phyloP scores from a whole-genome alignment of 2,329 filamentous ascomycete genomes.

The Trichocomaceae sp. region DNA sequence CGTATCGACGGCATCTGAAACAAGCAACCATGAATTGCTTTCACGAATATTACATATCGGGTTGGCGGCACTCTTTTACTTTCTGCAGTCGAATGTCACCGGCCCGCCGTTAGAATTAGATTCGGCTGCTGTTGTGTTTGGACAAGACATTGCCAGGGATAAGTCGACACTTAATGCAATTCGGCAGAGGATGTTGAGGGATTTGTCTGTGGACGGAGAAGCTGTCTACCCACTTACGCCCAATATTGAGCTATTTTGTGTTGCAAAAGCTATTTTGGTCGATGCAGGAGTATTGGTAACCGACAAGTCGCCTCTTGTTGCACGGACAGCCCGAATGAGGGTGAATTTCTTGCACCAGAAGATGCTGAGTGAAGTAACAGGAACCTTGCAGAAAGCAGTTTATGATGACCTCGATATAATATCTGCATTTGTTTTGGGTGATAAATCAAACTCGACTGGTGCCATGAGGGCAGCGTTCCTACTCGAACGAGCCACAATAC shows the following conservation, averaged over 20 bases:
- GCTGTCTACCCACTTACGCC: slow-evolving; percentile 80
- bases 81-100: slow-evolving; percentile 81
- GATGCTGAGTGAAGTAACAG: slow-evolving; percentile 56
- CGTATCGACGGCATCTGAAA: slow-evolving; percentile 14
- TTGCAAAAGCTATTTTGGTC: slow-evolving; percentile 59
- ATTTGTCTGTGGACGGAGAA: slow-evolving; percentile 74
- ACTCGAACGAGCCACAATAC: slow-evolving; percentile 73
- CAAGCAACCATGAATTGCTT: slow-evolving; percentile 18
- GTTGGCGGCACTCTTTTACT: slow-evolving; percentile 65
- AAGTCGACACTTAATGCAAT: slow-evolving; percentile 41
- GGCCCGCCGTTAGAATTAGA: slow-evolving; percentile 67
- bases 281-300: slow-evolving; percentile 40
- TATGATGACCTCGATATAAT: slow-evolving; percentile 52
- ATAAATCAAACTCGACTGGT: slow-evolving; percentile 21
- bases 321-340: slow-evolving; percentile 60
- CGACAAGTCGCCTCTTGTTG: slow-evolving; percentile 31
- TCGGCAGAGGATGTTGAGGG: slow-evolving; percentile 56
- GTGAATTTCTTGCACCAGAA: slow-evolving; percentile 67
- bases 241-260: slow-evolving; percentile 71
- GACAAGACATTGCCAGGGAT: slow-evolving; percentile 16
- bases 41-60: slow-evolving; percentile 51
- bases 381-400: slow-evolving; percentile 54
- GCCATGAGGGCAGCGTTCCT: slow-evolving; percentile 63
- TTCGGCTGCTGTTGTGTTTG: slow-evolving; percentile 44
- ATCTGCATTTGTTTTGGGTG: slow-evolving; percentile 36